Percentiles rank a stretch among this genome's conserved stretches.
Evolutionary conservation across 2,329 filamentous ascomycete genomes (phyloP).

Genomic region (Talaromyces sp.): DNA sequence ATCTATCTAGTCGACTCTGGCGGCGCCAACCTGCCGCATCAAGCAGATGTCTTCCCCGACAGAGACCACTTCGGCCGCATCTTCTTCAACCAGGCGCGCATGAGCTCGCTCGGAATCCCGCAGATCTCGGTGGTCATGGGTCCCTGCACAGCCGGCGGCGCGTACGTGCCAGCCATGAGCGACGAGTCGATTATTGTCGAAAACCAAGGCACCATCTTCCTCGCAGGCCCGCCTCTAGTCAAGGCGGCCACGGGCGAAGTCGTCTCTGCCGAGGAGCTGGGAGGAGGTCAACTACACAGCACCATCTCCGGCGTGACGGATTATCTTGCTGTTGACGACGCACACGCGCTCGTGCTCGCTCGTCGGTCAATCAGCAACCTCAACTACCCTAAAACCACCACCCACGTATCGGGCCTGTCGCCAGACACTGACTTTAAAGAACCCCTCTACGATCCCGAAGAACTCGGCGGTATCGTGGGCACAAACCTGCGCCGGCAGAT

Average conservation of each 20-base stretch:
- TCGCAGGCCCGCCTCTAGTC: conserved; percentile 88
- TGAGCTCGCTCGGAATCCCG: conserved; percentile 83
- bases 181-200: conserved; percentile 97
- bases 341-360: conserved; percentile 81
- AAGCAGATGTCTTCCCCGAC: conserved; percentile 94
- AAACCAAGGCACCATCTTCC: conserved; percentile 94
- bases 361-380: conserved; percentile 80
- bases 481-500: conserved; percentile 84
- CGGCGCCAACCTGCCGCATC: conserved; percentile 89
- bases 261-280: conserved; percentile 84
- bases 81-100: conserved; percentile 95
- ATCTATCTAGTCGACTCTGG: conserved; percentile 96
- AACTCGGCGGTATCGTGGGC: conserved; percentile 82
- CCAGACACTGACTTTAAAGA: conserved; percentile 53
- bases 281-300: conserved; percentile 83
- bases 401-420: conserved; percentile 20
- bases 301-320: conserved; percentile 91
- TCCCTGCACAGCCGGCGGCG: conserved; percentile 89
- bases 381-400: conserved; percentile 66
- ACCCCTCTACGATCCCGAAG: conserved; percentile 71
- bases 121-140: conserved; percentile 97
- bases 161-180: conserved; percentile 95
- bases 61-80: conserved; percentile 93
- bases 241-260: conserved; percentile 94
- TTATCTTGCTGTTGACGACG: conserved; percentile 90